A percentile compares a stretch with the other conserved stretches of the same genome.
Conservation (phyloP, 192 early-diverging fungal species). For the Entomortierella chlamydospora region DNA sequence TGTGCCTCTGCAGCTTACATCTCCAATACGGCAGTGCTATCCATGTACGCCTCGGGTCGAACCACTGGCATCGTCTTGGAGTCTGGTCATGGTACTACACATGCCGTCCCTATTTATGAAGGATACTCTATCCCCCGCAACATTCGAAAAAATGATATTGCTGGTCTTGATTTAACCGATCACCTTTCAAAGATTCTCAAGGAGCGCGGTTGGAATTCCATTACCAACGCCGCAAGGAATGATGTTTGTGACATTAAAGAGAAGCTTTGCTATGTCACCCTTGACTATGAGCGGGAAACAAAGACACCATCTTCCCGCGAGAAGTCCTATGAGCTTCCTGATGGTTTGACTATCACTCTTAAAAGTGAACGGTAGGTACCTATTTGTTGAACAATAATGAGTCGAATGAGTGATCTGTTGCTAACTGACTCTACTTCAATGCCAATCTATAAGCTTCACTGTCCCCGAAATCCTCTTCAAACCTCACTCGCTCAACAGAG, state of each 20-base stretch:
- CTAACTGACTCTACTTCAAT: not conserved
- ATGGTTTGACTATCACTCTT: not conserved
- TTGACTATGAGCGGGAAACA: not conserved
- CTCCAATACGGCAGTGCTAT: conserved; percentile 93
- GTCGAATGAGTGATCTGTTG: too few relatives aligned
- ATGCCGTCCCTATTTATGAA: conserved; percentile 98
- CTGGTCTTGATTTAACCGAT: not conserved
- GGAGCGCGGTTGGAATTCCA: too few relatives aligned
- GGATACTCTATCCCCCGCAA: conserved; percentile 96
- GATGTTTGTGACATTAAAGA: not conserved
- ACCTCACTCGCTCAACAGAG: not conserved
- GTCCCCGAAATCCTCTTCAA: not conserved
- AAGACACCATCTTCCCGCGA: not conserved
- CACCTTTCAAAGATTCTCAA: too few relatives aligned
- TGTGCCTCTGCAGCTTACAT: conserved; percentile 97
- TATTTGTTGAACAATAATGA: not conserved
- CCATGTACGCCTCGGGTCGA: conserved; percentile 95
- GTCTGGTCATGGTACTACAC: conserved; percentile 97
- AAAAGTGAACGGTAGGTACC: not conserved
- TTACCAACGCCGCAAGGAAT: too few relatives aligned
- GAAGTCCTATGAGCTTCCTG: not conserved
- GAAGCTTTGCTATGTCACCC: not conserved
- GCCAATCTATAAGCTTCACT: not conserved
- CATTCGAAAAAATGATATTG: conserved; percentile 65
- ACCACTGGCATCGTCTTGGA: conserved; percentile 99